Percentiles rank a stretch among this genome's conserved stretches.
Evolutionary conservation across 345 rosid species (phyloP).

Genomic region (Carallia pectinifolia): DNA sequence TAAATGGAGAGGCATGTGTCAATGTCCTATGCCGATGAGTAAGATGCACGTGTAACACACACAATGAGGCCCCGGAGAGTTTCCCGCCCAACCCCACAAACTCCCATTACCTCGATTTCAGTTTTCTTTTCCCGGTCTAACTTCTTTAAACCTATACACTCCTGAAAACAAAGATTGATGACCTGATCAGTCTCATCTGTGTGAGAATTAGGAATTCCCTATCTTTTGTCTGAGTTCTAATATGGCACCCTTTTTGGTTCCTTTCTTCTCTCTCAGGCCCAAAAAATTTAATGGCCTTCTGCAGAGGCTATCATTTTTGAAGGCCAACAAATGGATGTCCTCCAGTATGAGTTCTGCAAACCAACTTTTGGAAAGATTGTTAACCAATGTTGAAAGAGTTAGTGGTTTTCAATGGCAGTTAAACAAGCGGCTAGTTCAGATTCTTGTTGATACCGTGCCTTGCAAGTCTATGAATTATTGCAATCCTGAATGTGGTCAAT

Average conservation of each 20-base stretch:
- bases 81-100: too few species aligned
- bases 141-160: too few species aligned
- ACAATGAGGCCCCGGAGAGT: too few species aligned
- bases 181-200: too few species aligned
- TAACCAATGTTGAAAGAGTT: conserved; percentile 35
- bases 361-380: conserved; percentile 38
- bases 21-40: background rate
- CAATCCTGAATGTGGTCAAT: conserved; percentile 32
- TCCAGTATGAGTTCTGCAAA: conserved; percentile 30
- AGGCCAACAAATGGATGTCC: conserved; percentile 34
- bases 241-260: background rate
- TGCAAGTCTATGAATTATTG: conserved; percentile 34
- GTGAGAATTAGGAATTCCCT: too few species aligned
- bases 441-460: conserved; percentile 35
- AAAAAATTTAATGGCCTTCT: conserved; percentile 47
- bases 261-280: conserved; percentile 37
- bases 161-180: too few species aligned
- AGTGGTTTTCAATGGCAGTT: conserved; percentile 35
- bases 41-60: background rate
- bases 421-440: conserved; percentile 34
- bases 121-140: too few species aligned
- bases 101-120: too few species aligned
- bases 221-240: background rate
- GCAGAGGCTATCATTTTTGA: conserved; percentile 42
- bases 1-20: background rate